These are phyloP conservation scores for Boletus semigastroideus DNA, from an alignment of 1,284 basidiomycete genomes.

Conservation along the genomic window DNA sequence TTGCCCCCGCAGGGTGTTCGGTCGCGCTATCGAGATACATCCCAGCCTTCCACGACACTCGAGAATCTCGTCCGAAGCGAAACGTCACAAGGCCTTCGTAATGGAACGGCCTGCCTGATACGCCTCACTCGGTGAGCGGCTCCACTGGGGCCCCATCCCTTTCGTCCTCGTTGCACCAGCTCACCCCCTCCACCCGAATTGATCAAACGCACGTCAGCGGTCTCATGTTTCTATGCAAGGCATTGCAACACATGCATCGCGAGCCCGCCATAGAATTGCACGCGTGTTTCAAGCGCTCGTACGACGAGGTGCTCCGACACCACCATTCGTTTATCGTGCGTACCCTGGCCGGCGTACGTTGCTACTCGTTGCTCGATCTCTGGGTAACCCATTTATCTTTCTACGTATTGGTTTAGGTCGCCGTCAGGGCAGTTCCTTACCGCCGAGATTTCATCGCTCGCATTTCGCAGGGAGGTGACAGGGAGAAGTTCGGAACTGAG, in stretches of 20 bases:
- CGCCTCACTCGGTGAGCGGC: slow-evolving; percentile 73
- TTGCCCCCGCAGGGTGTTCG: slow-evolving; percentile 70
- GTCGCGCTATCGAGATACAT: slow-evolving; percentile 57
- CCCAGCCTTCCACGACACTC: slow-evolving; percentile 67
- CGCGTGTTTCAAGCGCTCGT: slow-evolving; percentile 84
- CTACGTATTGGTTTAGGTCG: slow-evolving; percentile 57
- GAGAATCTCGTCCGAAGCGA: slow-evolving; percentile 78
- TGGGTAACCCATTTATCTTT: background rate
- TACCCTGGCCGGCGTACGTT: slow-evolving; percentile 78
- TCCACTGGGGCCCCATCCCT: slow-evolving; percentile 1
- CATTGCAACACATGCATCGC: slow-evolving; percentile 73
- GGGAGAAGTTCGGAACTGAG: slow-evolving; percentile 73
- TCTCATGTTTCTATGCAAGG: slow-evolving; percentile 40
- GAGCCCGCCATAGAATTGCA: slow-evolving; percentile 75
- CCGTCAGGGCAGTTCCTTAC: slow-evolving; percentile 90
- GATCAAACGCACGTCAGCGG: slow-evolving; percentile 16
- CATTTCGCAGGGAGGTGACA: slow-evolving; percentile 79
- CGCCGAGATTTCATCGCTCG: slow-evolving; percentile 85
- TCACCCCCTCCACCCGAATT: slow-evolving; percentile 3
- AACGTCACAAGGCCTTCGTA: slow-evolving; percentile 46
- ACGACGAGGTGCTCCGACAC: slow-evolving; percentile 80
- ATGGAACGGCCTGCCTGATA: slow-evolving; percentile 67
- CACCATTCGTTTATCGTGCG: slow-evolving; percentile 86
- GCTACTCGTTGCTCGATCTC: background rate
- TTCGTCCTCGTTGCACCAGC: slow-evolving; percentile 9